A percentile compares a stretch with the other conserved stretches of the same genome.
These are phyloP conservation scores for Gossypium mustelinum DNA, from an alignment of 345 rosid species.

Conservation along the genomic window DNA sequence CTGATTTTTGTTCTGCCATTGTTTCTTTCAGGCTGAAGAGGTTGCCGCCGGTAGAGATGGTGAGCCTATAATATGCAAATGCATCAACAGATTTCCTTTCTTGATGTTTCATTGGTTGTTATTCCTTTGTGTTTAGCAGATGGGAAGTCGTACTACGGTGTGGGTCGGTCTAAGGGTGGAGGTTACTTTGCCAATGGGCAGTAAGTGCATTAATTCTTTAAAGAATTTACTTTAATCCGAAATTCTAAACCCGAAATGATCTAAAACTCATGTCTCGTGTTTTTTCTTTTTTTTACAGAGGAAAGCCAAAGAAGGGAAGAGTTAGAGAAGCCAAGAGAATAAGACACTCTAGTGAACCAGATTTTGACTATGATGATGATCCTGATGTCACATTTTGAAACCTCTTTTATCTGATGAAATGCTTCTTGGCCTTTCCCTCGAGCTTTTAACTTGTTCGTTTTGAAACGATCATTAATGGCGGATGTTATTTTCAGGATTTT, in stretches of 20 bases:
- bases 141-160: conserved; percentile 57
- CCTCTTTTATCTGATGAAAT: conserved; percentile 1
- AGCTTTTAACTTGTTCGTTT: neutral
- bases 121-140: conserved; percentile 26
- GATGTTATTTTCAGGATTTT: neutral
- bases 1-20: conserved; percentile 1
- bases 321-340: conserved; percentile 74
- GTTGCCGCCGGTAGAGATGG: conserved; percentile 71
- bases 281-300: conserved; percentile 39
- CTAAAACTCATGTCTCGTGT: neutral
- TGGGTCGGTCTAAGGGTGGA: conserved; percentile 57
- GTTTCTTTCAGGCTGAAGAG: conserved; percentile 60
- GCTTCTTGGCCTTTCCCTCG: neutral
- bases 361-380: conserved; percentile 92
- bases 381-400: conserved; percentile 51
- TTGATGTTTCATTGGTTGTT: neutral
- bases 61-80: conserved; percentile 28
- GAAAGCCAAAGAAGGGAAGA: conserved; percentile 97
- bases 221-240: neutral
- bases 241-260: neutral
- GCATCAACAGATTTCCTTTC: neutral
- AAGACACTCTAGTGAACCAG: conserved; percentile 76
- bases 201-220: conserved; percentile 39
- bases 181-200: conserved; percentile 57
- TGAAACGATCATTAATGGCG: neutral